Evolutionary conservation across 2,329 filamentous ascomycete species (phyloP).

Genomic region (Venturia pyrina): DNA sequence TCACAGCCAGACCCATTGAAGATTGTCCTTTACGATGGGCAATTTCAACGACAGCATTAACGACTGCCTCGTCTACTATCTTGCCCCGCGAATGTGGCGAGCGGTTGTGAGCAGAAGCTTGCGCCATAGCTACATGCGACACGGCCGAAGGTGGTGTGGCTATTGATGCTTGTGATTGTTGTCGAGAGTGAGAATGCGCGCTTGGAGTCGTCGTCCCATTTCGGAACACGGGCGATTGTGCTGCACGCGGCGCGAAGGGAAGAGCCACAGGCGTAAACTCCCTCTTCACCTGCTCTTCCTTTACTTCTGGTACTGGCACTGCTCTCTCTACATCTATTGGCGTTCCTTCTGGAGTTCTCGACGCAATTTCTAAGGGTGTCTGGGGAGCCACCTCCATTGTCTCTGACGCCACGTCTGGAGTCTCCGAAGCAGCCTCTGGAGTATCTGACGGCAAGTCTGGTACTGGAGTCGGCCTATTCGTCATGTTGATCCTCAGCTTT

Average conservation of each 20-base stretch:
- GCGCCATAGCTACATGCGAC: conserved; percentile 4
- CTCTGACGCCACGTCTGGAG: conserved; percentile 26
- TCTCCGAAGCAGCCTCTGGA: conserved; percentile 33
- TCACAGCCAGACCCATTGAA: conserved; percentile 30
- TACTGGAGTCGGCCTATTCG: conserved; percentile 33
- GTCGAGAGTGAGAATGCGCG: conserved; percentile 16
- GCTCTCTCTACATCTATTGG: neutral
- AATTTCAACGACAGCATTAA: conserved; percentile 33
- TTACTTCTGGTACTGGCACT: neutral
- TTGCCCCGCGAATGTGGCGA: conserved; percentile 14
- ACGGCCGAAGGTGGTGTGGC: conserved; percentile 2
- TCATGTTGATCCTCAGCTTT: conserved; percentile 48
- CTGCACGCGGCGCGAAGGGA: neutral
- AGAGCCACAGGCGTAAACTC: conserved; percentile 20
- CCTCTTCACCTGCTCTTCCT: conserved; percentile 23
- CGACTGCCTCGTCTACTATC: conserved; percentile 17
- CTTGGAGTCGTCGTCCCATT: conserved; percentile 31
- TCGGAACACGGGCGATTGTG: conserved; percentile 23
- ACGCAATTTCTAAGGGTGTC: conserved; percentile 4
- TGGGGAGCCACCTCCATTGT: conserved; percentile 8
- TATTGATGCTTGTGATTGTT: neutral
- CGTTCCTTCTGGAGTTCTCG: conserved; percentile 9
- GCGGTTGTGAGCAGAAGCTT: conserved; percentile 11
- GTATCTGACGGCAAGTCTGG: conserved; percentile 28
- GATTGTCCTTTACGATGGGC: conserved; percentile 18